Evolutionary conservation across 2,329 filamentous ascomycete species (phyloP), one percentile per base, ranked within the genome.

Genomic region (Cyanodermella asteris): DNA sequence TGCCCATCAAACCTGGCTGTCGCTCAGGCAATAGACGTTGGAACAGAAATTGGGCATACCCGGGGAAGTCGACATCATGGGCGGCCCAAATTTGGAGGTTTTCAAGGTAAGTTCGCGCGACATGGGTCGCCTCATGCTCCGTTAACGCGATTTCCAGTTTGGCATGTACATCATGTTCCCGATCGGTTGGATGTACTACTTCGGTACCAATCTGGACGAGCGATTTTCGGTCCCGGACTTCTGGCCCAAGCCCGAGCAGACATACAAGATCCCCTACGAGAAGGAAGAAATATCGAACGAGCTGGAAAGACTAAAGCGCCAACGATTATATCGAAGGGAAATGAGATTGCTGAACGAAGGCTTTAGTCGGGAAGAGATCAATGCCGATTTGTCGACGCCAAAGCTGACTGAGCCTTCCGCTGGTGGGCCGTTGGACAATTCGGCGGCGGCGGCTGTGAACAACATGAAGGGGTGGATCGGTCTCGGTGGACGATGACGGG

Each of bases 161-260:
- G 82, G 84, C 56, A 77, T 90, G 64, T 97, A 97, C 58, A 72
- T 97, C 56, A 73, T 93, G 64, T 97, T 97, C 54, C 87, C 87
- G 11, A 94, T 97, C 42, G 81, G 78, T 40, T 82, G 87, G 60
- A 97, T 97, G 87, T 94, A 90, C 62, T 97, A 97, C 59, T 97
- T 94, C 51, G 87, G 87, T 46, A 91, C 82, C 28, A 97, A 97
- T 51, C 77, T 97, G 45, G 87, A 97, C 52, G 64, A 73, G 37
- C 73, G 80, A 35, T 97, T 97, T 59, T 56, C 64, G 23, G 78
- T 94, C 2, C 71, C 75, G 13, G 76, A 74, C 29, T 97, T 97
- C 60, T 97, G 87, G 87, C 87, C 87, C 15, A 78, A 72, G 41
- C 59, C 50, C 6, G 49, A 51, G 31, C 51, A 58, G 33, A 60